Evolutionary conservation across 257 asterid genomes (phyloP).

Genomic region (Fraxinus americana): DNA sequence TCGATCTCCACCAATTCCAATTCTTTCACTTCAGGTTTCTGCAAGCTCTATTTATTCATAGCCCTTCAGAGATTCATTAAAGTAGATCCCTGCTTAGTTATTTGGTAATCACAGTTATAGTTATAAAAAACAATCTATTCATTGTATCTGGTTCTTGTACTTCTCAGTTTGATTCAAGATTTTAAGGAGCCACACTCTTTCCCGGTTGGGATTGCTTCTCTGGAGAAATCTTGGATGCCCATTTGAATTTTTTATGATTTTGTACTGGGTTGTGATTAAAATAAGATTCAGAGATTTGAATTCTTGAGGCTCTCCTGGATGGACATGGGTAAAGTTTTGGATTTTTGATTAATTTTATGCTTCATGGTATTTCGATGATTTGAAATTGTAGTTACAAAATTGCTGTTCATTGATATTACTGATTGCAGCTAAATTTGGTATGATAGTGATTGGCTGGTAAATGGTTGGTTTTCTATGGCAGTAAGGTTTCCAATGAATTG

Average conservation of each 20-base stretch:
- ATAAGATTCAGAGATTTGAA: slow-evolving; percentile 18
- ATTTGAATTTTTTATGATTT: slow-evolving; percentile 12
- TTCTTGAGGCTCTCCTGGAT: slow-evolving; percentile 8
- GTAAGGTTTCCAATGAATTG: slow-evolving; percentile 29
- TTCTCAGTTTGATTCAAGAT: slow-evolving; percentile 20
- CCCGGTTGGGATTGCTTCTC: slow-evolving; percentile 10
- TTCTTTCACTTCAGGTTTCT: not conserved
- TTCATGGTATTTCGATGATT: slow-evolving; percentile 12
- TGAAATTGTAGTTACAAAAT: slow-evolving; percentile 9
- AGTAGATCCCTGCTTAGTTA: slow-evolving; percentile 5
- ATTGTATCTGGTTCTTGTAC: slow-evolving; percentile 19
- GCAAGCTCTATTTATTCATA: not conserved
- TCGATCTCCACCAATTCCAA: slow-evolving; percentile 23
- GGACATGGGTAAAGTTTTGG: slow-evolving; percentile 1
- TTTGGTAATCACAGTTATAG: not conserved
- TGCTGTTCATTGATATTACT: slow-evolving; percentile 22
- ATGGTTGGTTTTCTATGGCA: slow-evolving; percentile 18
- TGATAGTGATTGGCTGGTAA: slow-evolving; percentile 20
- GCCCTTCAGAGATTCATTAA: not conserved
- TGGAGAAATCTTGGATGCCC: slow-evolving; percentile 17
- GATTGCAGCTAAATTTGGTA: slow-evolving; percentile 19
- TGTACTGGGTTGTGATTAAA: slow-evolving; percentile 4
- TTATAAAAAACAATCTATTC: slow-evolving; percentile 14
- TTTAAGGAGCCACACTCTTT: not conserved
- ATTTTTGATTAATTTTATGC: not conserved